Evolutionary conservation across 495 filamentous ascomycete genomes (phyloP).

Genomic region (Lepraria neglecta): DNA sequence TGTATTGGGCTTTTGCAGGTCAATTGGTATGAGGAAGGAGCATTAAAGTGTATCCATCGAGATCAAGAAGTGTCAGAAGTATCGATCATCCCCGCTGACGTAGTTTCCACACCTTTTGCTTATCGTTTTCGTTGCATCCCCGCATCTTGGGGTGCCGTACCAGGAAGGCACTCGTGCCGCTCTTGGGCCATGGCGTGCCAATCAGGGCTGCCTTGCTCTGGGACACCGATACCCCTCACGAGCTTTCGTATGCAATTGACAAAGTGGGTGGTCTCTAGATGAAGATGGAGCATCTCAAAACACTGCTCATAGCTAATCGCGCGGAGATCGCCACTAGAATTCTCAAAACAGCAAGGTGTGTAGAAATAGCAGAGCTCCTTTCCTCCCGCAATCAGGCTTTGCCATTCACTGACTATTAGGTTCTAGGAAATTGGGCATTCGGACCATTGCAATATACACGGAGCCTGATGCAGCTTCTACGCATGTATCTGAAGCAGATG

Average conservation of each 20-base stretch:
- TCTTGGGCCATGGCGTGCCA: not conserved
- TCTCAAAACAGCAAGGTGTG: conserved; percentile 38
- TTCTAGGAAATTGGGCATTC: conserved; percentile 37
- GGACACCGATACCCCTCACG: not conserved
- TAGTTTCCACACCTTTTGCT: conserved; percentile 5
- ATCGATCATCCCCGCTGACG: conserved; percentile 12
- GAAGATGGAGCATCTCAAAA: conserved; percentile 36
- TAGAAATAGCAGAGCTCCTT: not conserved
- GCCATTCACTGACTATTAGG: not conserved
- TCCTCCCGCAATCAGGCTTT: not conserved
- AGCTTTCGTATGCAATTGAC: not conserved
- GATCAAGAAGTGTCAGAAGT: not conserved
- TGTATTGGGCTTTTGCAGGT: not conserved
- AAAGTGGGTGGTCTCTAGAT: not conserved
- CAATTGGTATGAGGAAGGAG: not conserved
- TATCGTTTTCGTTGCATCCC: conserved; percentile 14
- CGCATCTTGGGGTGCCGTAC: conserved; percentile 18
- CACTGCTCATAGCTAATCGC: conserved; percentile 47
- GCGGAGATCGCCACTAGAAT: conserved; percentile 53
- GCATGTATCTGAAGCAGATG: conserved; percentile 49
- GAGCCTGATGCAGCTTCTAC: conserved; percentile 48
- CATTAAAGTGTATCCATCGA: not conserved
- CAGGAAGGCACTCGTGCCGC: conserved; percentile 1
- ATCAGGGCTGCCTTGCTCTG: too few species aligned
- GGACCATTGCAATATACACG: conserved; percentile 51